These are phyloP conservation scores for Stentor roeselii DNA, from an alignment of 73 alveolate genomes.

Conservation along the genomic window DNA sequence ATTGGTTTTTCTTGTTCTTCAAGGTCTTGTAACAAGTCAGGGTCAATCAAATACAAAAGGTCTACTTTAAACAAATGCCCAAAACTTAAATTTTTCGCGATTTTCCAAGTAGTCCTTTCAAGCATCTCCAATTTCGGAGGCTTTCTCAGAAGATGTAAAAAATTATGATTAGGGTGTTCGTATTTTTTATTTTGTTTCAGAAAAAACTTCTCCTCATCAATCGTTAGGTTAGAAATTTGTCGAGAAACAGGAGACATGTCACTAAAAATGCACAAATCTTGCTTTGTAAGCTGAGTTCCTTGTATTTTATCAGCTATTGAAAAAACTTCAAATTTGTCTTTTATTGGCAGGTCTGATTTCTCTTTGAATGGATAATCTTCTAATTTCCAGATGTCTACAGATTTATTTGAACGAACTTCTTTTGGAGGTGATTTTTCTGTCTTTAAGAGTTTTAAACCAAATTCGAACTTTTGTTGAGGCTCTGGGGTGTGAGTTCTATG, in stretches of 20 bases:
- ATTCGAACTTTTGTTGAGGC: background rate
- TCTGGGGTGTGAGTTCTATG: background rate
- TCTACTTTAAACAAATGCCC: background rate
- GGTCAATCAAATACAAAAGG: background rate
- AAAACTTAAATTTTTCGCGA: background rate
- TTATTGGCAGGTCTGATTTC: background rate
- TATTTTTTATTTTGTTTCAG: too few species aligned
- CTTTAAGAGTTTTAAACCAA: background rate
- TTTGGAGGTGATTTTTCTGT: background rate
- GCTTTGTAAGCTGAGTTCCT: background rate
- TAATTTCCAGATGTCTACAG: background rate
- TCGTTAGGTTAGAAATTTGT: background rate
- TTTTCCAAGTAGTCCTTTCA: background rate
- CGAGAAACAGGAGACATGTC: background rate
- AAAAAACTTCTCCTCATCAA: background rate
- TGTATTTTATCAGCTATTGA: background rate
- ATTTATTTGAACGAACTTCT: background rate
- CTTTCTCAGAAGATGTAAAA: background rate
- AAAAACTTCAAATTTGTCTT: background rate
- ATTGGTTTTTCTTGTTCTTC: background rate
- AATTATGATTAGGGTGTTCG: background rate
- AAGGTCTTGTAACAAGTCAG: background rate
- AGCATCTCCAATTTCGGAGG: background rate
- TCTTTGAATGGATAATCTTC: background rate
- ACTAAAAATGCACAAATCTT: background rate